Conservation (phyloP, 1,284 basidiomycete genomes). For the Cutaneotrichosporon cutaneum region DNA sequence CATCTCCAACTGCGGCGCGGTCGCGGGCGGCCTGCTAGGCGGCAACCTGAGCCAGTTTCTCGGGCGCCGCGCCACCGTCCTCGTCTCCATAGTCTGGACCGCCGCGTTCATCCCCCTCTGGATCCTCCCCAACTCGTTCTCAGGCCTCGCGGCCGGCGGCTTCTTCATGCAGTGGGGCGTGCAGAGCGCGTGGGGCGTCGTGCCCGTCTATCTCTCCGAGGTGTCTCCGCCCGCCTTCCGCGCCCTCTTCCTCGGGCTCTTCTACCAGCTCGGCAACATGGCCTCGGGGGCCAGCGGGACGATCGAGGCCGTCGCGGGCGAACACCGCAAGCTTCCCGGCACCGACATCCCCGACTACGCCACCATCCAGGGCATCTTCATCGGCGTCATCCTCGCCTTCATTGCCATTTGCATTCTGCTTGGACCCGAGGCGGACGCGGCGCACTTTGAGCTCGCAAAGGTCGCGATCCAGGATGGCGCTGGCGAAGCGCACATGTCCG, state of each 20-base stretch:
- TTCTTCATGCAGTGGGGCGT: slow-evolving; percentile 78
- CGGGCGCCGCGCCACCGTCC: slow-evolving; percentile 68
- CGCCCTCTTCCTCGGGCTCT: slow-evolving; percentile 86
- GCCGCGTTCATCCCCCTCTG: slow-evolving; percentile 62
- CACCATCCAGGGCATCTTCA: slow-evolving; percentile 79
- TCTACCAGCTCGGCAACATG: slow-evolving; percentile 68
- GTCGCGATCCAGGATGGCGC: slow-evolving; percentile 74
- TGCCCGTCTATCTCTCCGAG: slow-evolving; percentile 67
- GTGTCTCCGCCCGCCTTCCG: slow-evolving; percentile 81
- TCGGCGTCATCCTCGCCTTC: slow-evolving; percentile 59
- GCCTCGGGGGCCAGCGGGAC: slow-evolving; percentile 83
- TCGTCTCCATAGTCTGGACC: slow-evolving; percentile 58
- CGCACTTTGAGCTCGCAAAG: slow-evolving; percentile 79
- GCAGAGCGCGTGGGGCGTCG: slow-evolving; percentile 62
- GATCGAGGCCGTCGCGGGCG: slow-evolving; percentile 80
- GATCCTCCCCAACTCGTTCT: slow-evolving; percentile 65
- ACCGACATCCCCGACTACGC: slow-evolving; percentile 68
- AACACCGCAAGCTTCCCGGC: slow-evolving; percentile 36
- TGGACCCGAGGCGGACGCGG: slow-evolving; percentile 62
- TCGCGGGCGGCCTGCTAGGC: slow-evolving; percentile 72
- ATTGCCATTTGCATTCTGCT: slow-evolving; percentile 55
- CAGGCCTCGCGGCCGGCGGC: slow-evolving; percentile 44
- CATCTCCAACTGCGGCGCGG: slow-evolving; percentile 66
- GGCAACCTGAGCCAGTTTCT: slow-evolving; percentile 78
- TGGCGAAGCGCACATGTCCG: slow-evolving; percentile 55